Conservation (phyloP, 1,284 basidiomycete species). For the Pseudozyma pruni region DNA sequence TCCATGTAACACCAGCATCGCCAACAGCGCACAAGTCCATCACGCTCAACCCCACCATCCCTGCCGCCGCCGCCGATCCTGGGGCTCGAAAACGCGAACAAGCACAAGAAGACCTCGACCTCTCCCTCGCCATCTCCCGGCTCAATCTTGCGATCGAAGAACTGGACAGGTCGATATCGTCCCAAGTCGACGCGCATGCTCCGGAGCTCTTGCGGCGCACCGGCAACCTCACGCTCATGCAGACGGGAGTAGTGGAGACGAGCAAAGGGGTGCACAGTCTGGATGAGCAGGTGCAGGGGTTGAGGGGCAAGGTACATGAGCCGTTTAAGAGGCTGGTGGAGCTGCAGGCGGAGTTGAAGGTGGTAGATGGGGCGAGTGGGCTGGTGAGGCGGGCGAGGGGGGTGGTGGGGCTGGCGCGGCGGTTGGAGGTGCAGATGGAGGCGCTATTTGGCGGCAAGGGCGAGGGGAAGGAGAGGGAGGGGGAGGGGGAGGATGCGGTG, state of each 20-base stretch:
- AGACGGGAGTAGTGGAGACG: conserved; percentile 8
- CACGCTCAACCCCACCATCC: conserved; percentile 5
- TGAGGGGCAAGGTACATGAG: conserved; percentile 23
- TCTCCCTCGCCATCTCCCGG: conserved; percentile 46
- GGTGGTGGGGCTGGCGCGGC: conserved; percentile 34
- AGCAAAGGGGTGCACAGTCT: conserved; percentile 12
- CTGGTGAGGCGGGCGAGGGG: conserved; percentile 23
- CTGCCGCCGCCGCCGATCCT: not conserved
- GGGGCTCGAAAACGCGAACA: conserved; percentile 16
- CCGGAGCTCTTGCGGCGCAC: conserved; percentile 19
- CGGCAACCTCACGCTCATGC: conserved; percentile 13
- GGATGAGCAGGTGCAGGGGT: conserved; percentile 16
- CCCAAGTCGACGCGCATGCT: conserved; percentile 33
- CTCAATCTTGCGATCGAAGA: conserved; percentile 53
- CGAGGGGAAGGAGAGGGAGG: not conserved
- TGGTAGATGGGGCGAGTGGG: conserved; percentile 24
- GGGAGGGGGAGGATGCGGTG: conserved; percentile 33
- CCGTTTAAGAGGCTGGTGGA: conserved; percentile 20
- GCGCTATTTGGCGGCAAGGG: conserved; percentile 22
- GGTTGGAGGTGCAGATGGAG: conserved; percentile 53
- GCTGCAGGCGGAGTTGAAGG: conserved; percentile 15
- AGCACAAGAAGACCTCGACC: conserved; percentile 37
- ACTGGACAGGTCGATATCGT: conserved; percentile 32
- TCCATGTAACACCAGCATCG: not conserved
- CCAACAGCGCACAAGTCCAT: conserved; percentile 2